These are phyloP conservation scores for Stygiomarasmius scandens DNA, from an alignment of 1,284 basidiomycete species.

Conservation along the genomic window DNA sequence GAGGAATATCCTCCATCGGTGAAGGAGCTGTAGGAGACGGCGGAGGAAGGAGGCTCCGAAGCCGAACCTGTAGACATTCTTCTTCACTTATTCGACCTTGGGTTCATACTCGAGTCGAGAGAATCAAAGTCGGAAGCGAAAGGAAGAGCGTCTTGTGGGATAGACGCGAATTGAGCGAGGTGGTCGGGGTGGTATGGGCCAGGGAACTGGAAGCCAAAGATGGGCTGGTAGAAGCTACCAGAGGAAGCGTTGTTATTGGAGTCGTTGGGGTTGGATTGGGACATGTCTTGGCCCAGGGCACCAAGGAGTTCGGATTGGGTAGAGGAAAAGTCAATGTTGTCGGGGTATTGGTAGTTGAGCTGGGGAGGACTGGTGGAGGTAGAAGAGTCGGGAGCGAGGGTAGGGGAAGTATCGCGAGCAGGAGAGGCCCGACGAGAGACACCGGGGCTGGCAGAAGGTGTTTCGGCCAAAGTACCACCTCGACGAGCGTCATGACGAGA, in stretches of 20 bases:
- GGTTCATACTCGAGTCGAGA: slow-evolving; percentile 33
- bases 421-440: slow-evolving; percentile 75
- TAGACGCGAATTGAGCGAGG: slow-evolving; percentile 48
- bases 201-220: slow-evolving; percentile 50
- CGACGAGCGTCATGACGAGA: slow-evolving; percentile 75
- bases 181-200: slow-evolving; percentile 76
- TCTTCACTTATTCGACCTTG: slow-evolving; percentile 62
- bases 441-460: slow-evolving; percentile 71
- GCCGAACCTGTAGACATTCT: slow-evolving; percentile 75
- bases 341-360: slow-evolving; percentile 43
- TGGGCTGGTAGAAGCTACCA: slow-evolving; percentile 16
- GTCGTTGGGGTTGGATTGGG: slow-evolving; percentile 25
- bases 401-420: slow-evolving; percentile 59
- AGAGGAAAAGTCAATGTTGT: slow-evolving; percentile 41
- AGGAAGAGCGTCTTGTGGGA: slow-evolving; percentile 52
- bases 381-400: slow-evolving; percentile 65
- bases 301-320: slow-evolving; percentile 58
- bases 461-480: slow-evolving; percentile 44
- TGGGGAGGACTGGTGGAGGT: slow-evolving; percentile 36
- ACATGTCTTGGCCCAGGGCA: slow-evolving; percentile 54
- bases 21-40: slow-evolving; percentile 56
- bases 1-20: slow-evolving; percentile 45
- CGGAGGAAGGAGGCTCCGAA: slow-evolving; percentile 63
- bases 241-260: slow-evolving; percentile 3
- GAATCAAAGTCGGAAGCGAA: slow-evolving; percentile 39